phyloP scores from a whole-genome alignment of 2,329 filamentous ascomycete genomes.

The Dothistroma pini region DNA sequence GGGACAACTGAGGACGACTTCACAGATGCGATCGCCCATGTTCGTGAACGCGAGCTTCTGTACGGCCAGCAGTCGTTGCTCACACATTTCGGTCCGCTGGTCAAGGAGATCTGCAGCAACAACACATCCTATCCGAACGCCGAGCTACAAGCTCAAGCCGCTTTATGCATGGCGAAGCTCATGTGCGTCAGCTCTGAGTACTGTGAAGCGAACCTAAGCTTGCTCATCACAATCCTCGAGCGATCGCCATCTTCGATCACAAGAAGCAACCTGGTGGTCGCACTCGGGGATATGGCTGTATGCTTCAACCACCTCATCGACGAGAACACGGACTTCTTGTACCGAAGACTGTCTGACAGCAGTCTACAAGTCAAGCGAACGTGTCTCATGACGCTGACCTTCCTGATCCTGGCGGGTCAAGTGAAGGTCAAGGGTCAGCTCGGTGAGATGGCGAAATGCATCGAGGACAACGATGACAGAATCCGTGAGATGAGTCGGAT shows the following conservation, averaged over 20 bases:
- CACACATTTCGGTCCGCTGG: conserved; percentile 85
- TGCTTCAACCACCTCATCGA: conserved; percentile 99
- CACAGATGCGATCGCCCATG: conserved; percentile 78
- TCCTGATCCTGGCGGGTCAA: conserved; percentile 92
- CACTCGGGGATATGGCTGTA: conserved; percentile 97
- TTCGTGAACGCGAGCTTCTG: conserved; percentile 77
- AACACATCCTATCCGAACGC: conserved; percentile 89
- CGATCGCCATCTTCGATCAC: conserved; percentile 88
- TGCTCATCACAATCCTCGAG: conserved; percentile 97
- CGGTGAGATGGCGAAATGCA: conserved; percentile 98
- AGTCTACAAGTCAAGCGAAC: conserved; percentile 93
- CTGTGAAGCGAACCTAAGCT: conserved; percentile 85
- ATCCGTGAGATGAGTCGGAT: conserved; percentile 92
- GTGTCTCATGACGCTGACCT: conserved; percentile 96
- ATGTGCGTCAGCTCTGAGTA: conserved; percentile 99
- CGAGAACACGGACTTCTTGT: conserved; percentile 97
- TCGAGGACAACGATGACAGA: conserved; percentile 92
- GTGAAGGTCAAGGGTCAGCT: conserved; percentile 99
- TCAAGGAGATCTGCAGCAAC: conserved; percentile 89
- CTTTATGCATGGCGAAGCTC: conserved; percentile 90
- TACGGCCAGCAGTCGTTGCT: conserved; percentile 81
- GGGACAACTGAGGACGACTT: conserved; percentile 95
- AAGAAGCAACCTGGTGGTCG: conserved; percentile 93
- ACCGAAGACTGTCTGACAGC: conserved; percentile 83
- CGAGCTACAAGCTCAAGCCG: conserved; percentile 87